Evolutionary conservation across 1,284 basidiomycete species (phyloP), one percentile per base, ranked within the genome.

Genomic region (Ustilago crameri): DNA sequence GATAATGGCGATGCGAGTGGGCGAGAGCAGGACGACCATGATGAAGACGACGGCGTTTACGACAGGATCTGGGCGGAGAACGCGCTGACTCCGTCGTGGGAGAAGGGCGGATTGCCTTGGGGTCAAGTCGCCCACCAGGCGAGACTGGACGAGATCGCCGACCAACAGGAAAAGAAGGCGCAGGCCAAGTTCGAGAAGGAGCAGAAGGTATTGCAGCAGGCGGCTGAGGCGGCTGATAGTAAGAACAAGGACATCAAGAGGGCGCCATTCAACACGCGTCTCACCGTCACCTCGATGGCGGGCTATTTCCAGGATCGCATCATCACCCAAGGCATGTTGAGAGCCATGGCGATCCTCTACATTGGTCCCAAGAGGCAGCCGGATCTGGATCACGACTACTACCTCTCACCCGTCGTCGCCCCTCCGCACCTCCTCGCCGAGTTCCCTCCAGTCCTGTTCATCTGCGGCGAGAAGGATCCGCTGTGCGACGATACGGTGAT

Each of bases 321-420:
- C 62, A 44, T 80, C 23, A 74, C 77, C 15, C 78, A 77, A 45
- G 66, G 69, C 32, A 80, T 79, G 78, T 95, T 97, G 91, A 91
- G 95, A 41, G 93, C 95, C 0, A 98, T 98, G 95, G 94, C 95
- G 1, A 95, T 98, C 76, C 86, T 97, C 58, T 98, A 98, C 85
- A 91, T 98, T 66, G 95, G 95, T 0, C 94, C 95, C 0, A 88
- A 91, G 48, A 90, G 90, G 53, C 91, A 93, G 80, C 95, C 95
- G 15, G 93, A 98, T 84, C 93, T 98, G 83, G 89, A 90, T 59
- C 91, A 91, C 41, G 94, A 98, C 86, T 98, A 97, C 84, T 90
- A 91, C 84, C 90, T 98, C 66, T 96, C 93, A 12, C 95, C 95
- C 0, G 91, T 98, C 74, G 88, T 98, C 47, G 89, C 94, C 3